phyloP scores from a whole-genome alignment of 2,329 filamentous ascomycete genomes.

The Pezicula neosporulosa region DNA sequence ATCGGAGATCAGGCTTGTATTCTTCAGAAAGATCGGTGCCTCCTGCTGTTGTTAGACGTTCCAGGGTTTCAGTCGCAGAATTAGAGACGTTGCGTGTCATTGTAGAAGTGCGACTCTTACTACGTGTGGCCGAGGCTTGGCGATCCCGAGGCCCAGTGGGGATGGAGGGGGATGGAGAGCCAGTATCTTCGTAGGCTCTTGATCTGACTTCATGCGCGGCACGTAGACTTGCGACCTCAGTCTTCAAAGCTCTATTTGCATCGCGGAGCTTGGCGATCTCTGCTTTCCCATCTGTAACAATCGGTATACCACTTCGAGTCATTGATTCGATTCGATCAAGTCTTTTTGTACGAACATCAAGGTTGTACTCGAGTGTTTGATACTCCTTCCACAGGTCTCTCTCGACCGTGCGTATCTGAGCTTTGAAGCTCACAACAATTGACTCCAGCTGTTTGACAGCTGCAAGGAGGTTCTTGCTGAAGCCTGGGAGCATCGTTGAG shows the following conservation, averaged over 20 bases:
- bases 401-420: constrained; percentile 80
- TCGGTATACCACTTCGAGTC: constrained; percentile 62
- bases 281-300: constrained; percentile 26
- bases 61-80: constrained; percentile 26
- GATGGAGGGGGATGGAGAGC: constrained; percentile 29
- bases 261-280: constrained; percentile 61
- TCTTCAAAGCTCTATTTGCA: constrained; percentile 59
- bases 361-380: constrained; percentile 74
- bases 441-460: constrained; percentile 85
- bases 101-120: constrained; percentile 30
- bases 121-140: constrained; percentile 1
- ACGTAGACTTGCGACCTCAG: constrained; percentile 67
- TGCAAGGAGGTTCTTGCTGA: constrained; percentile 83
- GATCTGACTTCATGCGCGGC: constrained; percentile 41
- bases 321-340: constrained; percentile 83
- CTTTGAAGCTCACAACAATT: constrained; percentile 73
- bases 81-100: constrained; percentile 52
- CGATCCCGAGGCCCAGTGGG: constrained; percentile 28
- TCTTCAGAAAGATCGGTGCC: constrained; percentile 24
- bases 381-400: constrained; percentile 90
- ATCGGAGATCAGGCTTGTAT: constrained; percentile 61
- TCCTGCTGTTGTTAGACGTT: constrained; percentile 42
- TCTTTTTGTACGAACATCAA: constrained; percentile 77
- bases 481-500: constrained; percentile 78
- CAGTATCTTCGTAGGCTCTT: constrained; percentile 35